Conservation (phyloP, 208 protist species). For the Borovskyia barvae region DNA sequence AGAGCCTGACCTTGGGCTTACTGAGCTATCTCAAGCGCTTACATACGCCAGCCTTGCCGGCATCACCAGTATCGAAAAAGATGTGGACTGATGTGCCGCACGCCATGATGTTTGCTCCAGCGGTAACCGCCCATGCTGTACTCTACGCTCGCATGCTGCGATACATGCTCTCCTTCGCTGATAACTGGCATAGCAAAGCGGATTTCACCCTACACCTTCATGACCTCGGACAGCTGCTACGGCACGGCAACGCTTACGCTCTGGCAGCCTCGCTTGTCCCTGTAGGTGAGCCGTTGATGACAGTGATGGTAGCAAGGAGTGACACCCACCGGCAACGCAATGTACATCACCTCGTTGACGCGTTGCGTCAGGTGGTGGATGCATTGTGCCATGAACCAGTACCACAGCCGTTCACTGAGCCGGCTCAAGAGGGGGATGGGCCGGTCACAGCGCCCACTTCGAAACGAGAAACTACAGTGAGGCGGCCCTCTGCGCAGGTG, state of each 20-base stretch:
- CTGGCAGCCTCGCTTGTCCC: conserved; percentile 64
- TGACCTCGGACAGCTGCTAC: conserved; percentile 34
- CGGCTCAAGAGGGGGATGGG: no score
- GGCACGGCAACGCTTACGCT: conserved; percentile 41
- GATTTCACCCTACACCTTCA: conserved; percentile 24
- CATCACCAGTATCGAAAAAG: no score
- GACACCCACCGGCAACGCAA: conserved; percentile 25
- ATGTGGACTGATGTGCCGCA: conserved; percentile 1
- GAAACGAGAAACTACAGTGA: not conserved
- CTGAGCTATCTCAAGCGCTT: conserved; percentile 1
- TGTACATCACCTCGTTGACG: conserved; percentile 21
- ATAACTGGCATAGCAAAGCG: conserved; percentile 3
- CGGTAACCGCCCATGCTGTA: conserved; percentile 30
- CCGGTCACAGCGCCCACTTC: no score
- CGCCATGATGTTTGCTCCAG: conserved; percentile 15
- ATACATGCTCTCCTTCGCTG: conserved; percentile 21
- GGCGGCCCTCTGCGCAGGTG: not conserved
- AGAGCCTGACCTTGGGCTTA: conserved; percentile 19
- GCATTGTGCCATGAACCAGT: conserved; percentile 27
- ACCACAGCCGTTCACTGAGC: no score
- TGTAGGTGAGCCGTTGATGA: conserved; percentile 19
- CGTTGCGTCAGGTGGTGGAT: conserved; percentile 32
- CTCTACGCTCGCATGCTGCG: conserved; percentile 48
- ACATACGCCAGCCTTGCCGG: conserved; percentile 9
- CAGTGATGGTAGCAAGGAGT: conserved; percentile 44